Conservation (phyloP, 495 filamentous ascomycete genomes). For the Cladorrhinum samala region DNA sequence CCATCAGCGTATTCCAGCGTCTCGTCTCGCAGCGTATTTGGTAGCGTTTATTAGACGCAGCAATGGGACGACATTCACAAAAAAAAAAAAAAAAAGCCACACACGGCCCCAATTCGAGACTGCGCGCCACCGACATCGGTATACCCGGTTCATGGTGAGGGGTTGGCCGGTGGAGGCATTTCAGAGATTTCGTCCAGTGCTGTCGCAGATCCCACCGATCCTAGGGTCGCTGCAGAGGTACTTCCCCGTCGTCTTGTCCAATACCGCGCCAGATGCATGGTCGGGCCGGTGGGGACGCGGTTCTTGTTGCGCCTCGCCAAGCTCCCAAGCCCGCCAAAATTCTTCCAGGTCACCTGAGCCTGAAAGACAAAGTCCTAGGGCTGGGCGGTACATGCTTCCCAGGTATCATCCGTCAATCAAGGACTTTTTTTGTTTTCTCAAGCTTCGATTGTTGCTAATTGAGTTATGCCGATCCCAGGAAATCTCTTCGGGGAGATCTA, state of each 20-base stretch:
- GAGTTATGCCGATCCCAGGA: constrained; percentile 1
- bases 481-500: too few species aligned
- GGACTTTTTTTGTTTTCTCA: neutral
- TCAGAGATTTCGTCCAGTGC: constrained; percentile 14
- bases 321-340: constrained; percentile 12
- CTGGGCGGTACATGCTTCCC: neutral
- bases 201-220: neutral
- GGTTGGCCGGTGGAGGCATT: constrained; percentile 12
- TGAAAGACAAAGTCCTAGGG: constrained; percentile 10
- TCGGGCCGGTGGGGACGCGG: constrained; percentile 1
- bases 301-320: constrained; percentile 20
- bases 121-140: constrained; percentile 19
- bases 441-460: too few species aligned
- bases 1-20: neutral
- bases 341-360: constrained; percentile 27
- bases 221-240: neutral
- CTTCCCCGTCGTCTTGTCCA: neutral
- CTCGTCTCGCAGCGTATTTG: neutral
- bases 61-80: too few species aligned
- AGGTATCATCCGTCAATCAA: neutral
- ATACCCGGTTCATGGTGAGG: constrained; percentile 20
- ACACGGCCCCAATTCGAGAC: neutral
- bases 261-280: neutral
- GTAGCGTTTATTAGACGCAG: neutral
- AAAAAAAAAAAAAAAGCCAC: too few species aligned